Percentiles rank a stretch among this genome's conserved stretches.
Conservation (phyloP, 805 yeast genomes). For the Suhomyces faveliae region DNA sequence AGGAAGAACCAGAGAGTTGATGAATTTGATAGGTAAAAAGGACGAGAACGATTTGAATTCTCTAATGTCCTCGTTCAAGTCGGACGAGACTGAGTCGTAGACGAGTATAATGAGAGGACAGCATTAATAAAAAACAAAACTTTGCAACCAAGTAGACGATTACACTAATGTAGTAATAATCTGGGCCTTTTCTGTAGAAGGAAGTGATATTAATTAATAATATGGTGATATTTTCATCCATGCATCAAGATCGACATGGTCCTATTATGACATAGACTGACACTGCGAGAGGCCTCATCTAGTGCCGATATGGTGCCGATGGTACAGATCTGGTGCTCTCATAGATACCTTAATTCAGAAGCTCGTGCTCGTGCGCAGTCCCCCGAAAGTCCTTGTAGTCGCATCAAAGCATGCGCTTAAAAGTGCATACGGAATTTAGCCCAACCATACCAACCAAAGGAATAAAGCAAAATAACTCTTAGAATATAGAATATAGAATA, state of each 20-base stretch:
- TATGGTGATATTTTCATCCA: too few species aligned
- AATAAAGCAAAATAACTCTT: not conserved
- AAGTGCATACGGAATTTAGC: not conserved
- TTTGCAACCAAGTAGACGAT: too few species aligned
- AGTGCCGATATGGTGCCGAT: too few species aligned
- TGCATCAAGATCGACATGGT: too few species aligned
- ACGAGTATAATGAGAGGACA: not conserved
- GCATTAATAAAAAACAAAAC: too few species aligned
- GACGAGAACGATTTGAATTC: constrained; percentile 7
- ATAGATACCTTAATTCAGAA: not conserved
- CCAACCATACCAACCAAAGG: too few species aligned
- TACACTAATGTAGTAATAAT: too few species aligned
- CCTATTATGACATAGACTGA: too few species aligned
- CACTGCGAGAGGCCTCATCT: too few species aligned
- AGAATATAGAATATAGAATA: not conserved
- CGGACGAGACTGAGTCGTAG: not conserved
- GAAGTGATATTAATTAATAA: too few species aligned
- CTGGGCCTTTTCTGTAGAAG: too few species aligned
- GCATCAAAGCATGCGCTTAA: not conserved
- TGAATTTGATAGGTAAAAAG: constrained; percentile 16
- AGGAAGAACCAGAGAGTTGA: constrained; percentile 38
- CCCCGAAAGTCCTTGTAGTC: not conserved
- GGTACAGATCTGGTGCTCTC: too few species aligned
- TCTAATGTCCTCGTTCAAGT: constrained; percentile 9
- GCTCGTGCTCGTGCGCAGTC: not conserved